phyloP scores from a whole-genome alignment of 108 stramenopile species.

The Skeletonema tropicum region DNA sequence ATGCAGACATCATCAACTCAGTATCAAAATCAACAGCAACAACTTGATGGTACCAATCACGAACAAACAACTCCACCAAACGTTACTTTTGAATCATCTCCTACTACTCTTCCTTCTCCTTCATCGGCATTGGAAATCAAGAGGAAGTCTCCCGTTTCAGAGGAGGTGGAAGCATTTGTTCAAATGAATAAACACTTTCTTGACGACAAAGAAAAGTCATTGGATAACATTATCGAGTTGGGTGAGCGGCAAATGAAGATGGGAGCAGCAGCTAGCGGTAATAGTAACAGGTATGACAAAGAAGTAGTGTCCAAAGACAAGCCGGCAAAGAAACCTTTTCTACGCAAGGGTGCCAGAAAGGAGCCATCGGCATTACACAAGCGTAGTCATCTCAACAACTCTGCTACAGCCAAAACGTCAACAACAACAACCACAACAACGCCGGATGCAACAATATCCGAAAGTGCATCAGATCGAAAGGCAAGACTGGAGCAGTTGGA shows the following conservation, averaged over 20 bases:
- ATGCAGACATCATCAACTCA: background rate
- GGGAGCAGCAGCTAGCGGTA: background rate
- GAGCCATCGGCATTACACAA: conserved; percentile 51
- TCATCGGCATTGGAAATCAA: background rate
- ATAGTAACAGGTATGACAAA: background rate
- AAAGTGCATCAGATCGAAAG: conserved; percentile 19
- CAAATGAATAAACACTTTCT: conserved; percentile 1
- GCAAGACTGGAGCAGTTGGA: conserved; percentile 40
- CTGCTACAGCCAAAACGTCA: background rate
- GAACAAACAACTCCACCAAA: background rate
- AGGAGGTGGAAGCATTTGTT: background rate
- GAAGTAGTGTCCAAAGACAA: background rate
- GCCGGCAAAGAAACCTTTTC: conserved; percentile 2
- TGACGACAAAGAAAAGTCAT: background rate
- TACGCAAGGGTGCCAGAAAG: conserved; percentile 43
- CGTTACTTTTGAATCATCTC: conserved; percentile 3
- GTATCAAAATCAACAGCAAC: background rate
- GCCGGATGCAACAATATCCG: background rate
- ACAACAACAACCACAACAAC: conserved; percentile 1
- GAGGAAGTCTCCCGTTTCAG: background rate
- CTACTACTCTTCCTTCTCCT: background rate
- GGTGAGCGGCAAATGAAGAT: conserved; percentile 8
- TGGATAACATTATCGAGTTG: conserved; percentile 5
- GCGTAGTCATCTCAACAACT: background rate
- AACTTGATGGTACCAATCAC: background rate